Conservation (phyloP, 768 basidiomycete species). For the Pleurotus tuber-regium region DNA sequence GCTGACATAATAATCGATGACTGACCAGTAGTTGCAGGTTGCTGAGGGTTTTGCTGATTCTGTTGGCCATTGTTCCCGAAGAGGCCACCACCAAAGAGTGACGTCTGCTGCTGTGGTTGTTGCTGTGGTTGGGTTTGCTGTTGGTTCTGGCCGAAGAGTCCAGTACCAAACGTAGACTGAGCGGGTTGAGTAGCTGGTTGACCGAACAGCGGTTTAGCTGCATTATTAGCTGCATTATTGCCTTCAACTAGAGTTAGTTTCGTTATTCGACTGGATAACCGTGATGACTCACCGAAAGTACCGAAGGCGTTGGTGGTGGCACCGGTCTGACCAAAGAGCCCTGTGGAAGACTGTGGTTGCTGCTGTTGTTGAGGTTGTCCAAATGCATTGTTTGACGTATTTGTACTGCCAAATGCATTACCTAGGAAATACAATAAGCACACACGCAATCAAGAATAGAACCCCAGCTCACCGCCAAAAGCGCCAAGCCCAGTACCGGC, state of each 20-base stretch:
- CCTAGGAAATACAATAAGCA: background rate
- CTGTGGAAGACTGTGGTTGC: slow-evolving; percentile 24
- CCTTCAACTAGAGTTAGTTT: slow-evolving; percentile 27
- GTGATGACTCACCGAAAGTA: slow-evolving; percentile 28
- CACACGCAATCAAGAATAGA: background rate
- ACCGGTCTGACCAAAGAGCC: slow-evolving; percentile 30
- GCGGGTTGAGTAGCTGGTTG: slow-evolving; percentile 36
- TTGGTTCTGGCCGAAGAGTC: slow-evolving; percentile 32
- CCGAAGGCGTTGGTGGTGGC: slow-evolving; percentile 35
- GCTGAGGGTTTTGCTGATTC: slow-evolving; percentile 29
- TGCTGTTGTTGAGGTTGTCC: slow-evolving; percentile 32
- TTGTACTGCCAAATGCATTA: background rate
- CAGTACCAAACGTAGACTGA: slow-evolving; percentile 32
- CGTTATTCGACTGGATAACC: slow-evolving; percentile 15
- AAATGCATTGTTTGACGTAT: slow-evolving; percentile 19
- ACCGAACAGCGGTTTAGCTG: slow-evolving; percentile 51
- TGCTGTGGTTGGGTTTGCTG: slow-evolving; percentile 33
- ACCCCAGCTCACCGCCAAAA: slow-evolving; percentile 12
- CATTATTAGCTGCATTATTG: slow-evolving; percentile 21
- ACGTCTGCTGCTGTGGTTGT: slow-evolving; percentile 18
- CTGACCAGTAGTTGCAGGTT: slow-evolving; percentile 33
- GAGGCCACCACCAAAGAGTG: slow-evolving; percentile 23
- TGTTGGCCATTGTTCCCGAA: slow-evolving; percentile 34
- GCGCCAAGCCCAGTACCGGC: slow-evolving; percentile 4
- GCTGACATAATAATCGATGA: slow-evolving; percentile 12